Percentiles rank a stretch among this genome's conserved stretches.
These are phyloP conservation scores for Kodamaea leandrae DNA, from an alignment of 805 yeast genomes.

Conservation along the genomic window DNA sequence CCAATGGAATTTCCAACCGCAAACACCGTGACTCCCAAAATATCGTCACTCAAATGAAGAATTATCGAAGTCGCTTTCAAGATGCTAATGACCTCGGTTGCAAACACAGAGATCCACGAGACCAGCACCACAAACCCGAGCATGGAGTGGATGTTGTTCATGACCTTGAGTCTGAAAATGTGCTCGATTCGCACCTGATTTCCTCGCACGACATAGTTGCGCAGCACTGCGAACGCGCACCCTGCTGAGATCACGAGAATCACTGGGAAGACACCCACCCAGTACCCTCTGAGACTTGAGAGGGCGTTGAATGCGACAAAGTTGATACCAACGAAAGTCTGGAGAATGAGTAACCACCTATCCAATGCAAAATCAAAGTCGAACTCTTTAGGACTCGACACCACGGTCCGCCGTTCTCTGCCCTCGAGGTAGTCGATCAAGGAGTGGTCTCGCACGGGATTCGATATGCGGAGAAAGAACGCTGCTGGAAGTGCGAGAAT, in stretches of 20 bases:
- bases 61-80: slow-evolving; percentile 60
- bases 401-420: not conserved
- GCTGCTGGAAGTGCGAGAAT: slow-evolving; percentile 23
- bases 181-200: slow-evolving; percentile 7
- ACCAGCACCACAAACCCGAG: slow-evolving; percentile 68
- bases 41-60: slow-evolving; percentile 65
- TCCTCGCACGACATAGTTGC: slow-evolving; percentile 7
- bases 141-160: slow-evolving; percentile 31
- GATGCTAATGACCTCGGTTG: slow-evolving; percentile 65
- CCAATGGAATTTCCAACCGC: slow-evolving; percentile 94
- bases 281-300: slow-evolving; percentile 7
- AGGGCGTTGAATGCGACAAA: slow-evolving; percentile 21
- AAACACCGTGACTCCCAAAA: slow-evolving; percentile 82
- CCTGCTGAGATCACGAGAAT: slow-evolving; percentile 9
- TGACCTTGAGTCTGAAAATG: slow-evolving; percentile 8
- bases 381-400: not conserved
- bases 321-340: slow-evolving; percentile 27
- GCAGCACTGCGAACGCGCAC: slow-evolving; percentile 8
- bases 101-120: slow-evolving; percentile 65
- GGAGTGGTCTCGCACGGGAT: slow-evolving; percentile 31
- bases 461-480: slow-evolving; percentile 26
- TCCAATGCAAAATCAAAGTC: slow-evolving; percentile 21
- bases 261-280: slow-evolving; percentile 15
- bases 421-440: slow-evolving; percentile 4
- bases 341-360: slow-evolving; percentile 22